These are phyloP conservation scores for Solanum acaule DNA, from an alignment of 257 asterid species.

Conservation along the genomic window DNA sequence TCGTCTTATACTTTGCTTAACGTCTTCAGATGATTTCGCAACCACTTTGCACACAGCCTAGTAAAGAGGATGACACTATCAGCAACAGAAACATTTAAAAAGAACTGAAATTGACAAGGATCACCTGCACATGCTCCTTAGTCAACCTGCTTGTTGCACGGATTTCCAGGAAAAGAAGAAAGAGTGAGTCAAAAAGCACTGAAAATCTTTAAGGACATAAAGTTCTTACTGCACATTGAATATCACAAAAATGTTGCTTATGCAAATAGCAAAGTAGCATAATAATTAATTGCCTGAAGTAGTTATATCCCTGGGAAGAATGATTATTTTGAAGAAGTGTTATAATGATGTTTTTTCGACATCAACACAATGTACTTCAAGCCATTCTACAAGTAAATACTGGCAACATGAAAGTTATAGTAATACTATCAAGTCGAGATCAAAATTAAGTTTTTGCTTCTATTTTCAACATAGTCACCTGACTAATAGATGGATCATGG, in stretches of 20 bases:
- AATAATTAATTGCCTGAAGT: not conserved
- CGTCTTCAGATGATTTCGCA: slow-evolving; percentile 84
- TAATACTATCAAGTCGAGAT: not conserved
- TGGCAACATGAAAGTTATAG: not conserved
- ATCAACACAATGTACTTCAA: not conserved
- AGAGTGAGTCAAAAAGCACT: not conserved
- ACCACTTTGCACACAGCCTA: slow-evolving; percentile 95
- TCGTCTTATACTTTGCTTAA: slow-evolving; percentile 88
- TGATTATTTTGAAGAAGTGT: not conserved
- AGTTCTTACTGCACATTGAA: not conserved
- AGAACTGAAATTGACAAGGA: slow-evolving; percentile 8
- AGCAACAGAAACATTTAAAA: not conserved
- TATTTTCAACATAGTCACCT: not conserved
- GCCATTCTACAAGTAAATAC: not conserved
- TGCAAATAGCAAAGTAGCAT: not conserved
- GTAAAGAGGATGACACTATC: slow-evolving; percentile 2
- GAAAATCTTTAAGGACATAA: not conserved
- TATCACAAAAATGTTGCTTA: not conserved
- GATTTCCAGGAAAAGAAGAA: slow-evolving; percentile 11
- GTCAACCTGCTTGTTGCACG: slow-evolving; percentile 55
- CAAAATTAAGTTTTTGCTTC: not conserved
- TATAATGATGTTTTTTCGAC: not conserved
- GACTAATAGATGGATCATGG: not conserved
- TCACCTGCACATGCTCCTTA: slow-evolving; percentile 90
- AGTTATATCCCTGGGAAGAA: not conserved